Evolutionary conservation across 2,329 filamentous ascomycete genomes (phyloP), one percentile per base, ranked within the genome.

Genomic region (Monosporascus sp.): DNA sequence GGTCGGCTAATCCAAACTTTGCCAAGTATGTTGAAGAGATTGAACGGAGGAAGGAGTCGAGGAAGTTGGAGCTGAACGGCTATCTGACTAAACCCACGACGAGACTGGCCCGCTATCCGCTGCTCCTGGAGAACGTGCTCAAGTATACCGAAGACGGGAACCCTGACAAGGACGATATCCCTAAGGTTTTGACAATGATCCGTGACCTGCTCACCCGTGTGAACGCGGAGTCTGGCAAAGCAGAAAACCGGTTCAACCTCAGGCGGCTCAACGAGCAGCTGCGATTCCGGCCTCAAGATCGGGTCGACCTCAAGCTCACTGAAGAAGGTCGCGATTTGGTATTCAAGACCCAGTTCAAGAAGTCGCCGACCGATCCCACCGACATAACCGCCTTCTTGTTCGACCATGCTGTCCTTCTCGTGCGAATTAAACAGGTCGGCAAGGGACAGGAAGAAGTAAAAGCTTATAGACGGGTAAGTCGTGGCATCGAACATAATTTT

Each of bases 11-110:
- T 64, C 82, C 86, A 1, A 83, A 82, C 41, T 99, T 99, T 69
- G 78, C 87, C 49, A 90, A 88, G 64, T 97, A 97, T 62, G 94
- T 97, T 25, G 94, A 99, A 60, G 92, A 97, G 69, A 96, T 95
- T 6, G 94, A 99, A 71, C 82, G 94, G 54, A 83, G 96, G 62
- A 97, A 97, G 70, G 94, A 99, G 70, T 97, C 93, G 6, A 84
- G 94, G 58, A 99, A 99, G 72, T 79, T 99, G 47, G 94, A 99
- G 71, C 77, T 99, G 54, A 99, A 99, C 69, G 94, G 94, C 61
- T 99, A 99, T 67, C 78, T 99, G 50, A 99, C 94, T 8, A 99
- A 99, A 71, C 94, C 94, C 1, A 99, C 94, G 2, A 99, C 94
- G 18, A 85, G 94, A 75, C 76, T 99, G 64, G 94, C 94, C 42